Evolutionary conservation across 2,329 filamentous ascomycete species (phyloP).

Genomic region (Beauveria pseudobassiana): DNA sequence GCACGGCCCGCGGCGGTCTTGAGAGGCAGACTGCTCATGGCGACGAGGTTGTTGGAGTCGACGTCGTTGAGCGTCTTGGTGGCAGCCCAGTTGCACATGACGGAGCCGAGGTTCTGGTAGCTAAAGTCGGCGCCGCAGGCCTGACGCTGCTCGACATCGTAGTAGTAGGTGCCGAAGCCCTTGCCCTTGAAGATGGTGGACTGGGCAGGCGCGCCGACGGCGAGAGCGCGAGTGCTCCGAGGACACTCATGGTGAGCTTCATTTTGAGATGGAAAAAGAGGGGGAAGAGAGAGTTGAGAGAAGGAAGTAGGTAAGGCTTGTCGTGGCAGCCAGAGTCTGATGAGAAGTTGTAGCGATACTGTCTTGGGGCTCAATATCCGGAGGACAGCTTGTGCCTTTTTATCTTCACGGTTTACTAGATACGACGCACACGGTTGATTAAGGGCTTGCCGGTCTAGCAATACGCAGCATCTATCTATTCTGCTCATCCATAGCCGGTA

Average conservation of each 20-base stretch:
- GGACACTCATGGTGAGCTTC: background rate
- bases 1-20: conserved; percentile 10
- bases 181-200: background rate
- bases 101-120: conserved; percentile 3
- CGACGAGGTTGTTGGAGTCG: conserved; percentile 14
- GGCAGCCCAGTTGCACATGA: conserved; percentile 6
- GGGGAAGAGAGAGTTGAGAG: background rate
- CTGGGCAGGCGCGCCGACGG: background rate
- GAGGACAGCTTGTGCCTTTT: too few species aligned
- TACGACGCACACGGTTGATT: background rate
- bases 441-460: background rate
- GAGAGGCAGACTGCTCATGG: conserved; percentile 15
- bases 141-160: conserved; percentile 5
- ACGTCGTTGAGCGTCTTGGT: conserved; percentile 11
- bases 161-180: conserved; percentile 11
- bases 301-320: background rate
- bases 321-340: background rate
- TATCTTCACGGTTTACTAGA: background rate
- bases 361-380: too few species aligned
- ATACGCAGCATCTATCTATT: background rate
- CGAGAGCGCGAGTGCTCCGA: conserved; percentile 5
- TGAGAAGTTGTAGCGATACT: too few species aligned
- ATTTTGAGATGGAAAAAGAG: background rate
- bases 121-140: conserved; percentile 4
- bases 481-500: background rate